Evolutionary conservation across 2,329 filamentous ascomycete genomes (phyloP), one percentile per base, ranked within the genome.

Genomic region (Phaeomoniella chlamydospora): DNA sequence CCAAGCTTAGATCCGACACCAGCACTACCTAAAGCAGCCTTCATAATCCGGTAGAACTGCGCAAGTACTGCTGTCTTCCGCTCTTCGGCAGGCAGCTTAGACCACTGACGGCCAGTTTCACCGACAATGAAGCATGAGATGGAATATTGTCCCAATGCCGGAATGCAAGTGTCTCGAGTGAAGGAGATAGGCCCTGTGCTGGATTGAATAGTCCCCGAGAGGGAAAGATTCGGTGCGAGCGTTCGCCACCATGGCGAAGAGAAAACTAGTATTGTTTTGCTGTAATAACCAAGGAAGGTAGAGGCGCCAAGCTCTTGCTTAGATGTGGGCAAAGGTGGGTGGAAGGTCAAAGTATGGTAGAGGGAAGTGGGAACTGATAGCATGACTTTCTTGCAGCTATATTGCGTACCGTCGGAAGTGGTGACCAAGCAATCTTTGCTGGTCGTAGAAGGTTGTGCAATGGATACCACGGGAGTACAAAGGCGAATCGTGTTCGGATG

Each of bases 211-310:
- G 62, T 48, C 2, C 62, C 64, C 10, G 61, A 47, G 0, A 31
- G 18, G n/a, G n/a, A n/a, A n/a, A n/a, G n/a, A n/a, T n/a, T n/a
- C n/a, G n/a, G n/a, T 10, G 31, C 39, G 2, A 41, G 38, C 15
- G 29, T 22, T 31, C 29, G 29, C 70, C 69, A 73, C 47, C 61
- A 69, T 0, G 65, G 58, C 3, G 46, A 38, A 11, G 45, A 44
- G 45, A 61, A 69, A 4, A 50, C 44, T 18, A 64, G 45, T 36
- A 73, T 67, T 4, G 59, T 61, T 46, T 74, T 74, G 34, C 58
- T 62, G 43, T 70, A 69, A 40, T 64, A 63, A 3, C 68, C 67
- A 29, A 64, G 59, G 0, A 42, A 48, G 4, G 55, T 56, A 0
- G 57, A 51, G 3, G 57, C 44, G 10, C 51, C 42, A 31, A 61